Evolutionary conservation across 805 yeast species (phyloP).

Genomic region (Grigorovia humatica): DNA sequence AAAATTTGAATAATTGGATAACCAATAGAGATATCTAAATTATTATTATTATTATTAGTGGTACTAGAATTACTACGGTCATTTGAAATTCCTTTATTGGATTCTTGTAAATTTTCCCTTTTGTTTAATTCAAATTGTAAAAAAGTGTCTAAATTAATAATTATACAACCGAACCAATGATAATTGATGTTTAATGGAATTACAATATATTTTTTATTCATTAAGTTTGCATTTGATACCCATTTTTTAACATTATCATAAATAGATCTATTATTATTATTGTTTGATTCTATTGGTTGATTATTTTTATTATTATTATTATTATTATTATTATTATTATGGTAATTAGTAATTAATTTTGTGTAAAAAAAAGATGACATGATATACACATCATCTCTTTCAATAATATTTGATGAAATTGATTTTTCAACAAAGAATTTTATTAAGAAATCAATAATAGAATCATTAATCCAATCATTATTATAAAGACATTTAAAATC

Average conservation of each 20-base stretch:
- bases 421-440: constrained; percentile 41
- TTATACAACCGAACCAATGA: constrained; percentile 84
- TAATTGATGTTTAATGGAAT: constrained; percentile 72
- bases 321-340: no score
- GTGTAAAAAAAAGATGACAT: constrained; percentile 81
- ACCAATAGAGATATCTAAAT: constrained; percentile 9
- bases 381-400: constrained; percentile 36
- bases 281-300: no score
- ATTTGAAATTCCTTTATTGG: no score
- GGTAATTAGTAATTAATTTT: constrained; percentile 37
- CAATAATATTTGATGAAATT: constrained; percentile 22
- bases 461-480: constrained; percentile 84
- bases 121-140: constrained; percentile 5
- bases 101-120: background rate
- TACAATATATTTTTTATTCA: constrained; percentile 48
- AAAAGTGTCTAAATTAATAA: constrained; percentile 39
- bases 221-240: constrained; percentile 60
- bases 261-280: constrained; percentile 29
- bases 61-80: background rate
- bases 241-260: constrained; percentile 65
- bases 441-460: constrained; percentile 75
- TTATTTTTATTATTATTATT: no score
- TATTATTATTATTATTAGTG: background rate
- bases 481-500: constrained; percentile 76
- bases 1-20: constrained; percentile 33